phyloP scores from a whole-genome alignment of 164 flowering plant species.

The Annona squamosa region DNA sequence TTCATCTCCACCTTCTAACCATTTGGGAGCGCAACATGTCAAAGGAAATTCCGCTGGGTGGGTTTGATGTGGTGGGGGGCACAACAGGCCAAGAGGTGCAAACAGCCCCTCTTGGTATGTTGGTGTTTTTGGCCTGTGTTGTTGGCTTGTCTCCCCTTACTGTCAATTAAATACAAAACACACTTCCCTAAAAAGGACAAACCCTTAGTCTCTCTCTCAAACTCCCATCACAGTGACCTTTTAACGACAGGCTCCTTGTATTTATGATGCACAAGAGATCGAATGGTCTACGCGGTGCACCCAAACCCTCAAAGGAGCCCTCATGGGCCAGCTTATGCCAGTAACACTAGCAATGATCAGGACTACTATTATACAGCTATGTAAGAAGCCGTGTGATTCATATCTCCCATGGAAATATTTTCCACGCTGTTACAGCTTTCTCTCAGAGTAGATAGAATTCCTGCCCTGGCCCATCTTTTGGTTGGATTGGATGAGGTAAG shows the following conservation, averaged over 20 bases:
- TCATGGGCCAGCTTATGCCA: too few species aligned
- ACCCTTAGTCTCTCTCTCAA: constrained; percentile 1
- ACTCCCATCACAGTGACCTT: not conserved
- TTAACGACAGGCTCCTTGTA: not conserved
- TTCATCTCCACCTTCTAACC: too few species aligned
- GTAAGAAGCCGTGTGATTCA: too few species aligned
- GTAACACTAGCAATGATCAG: too few species aligned
- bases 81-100: not conserved
- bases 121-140: not conserved
- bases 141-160: not conserved
- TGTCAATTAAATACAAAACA: constrained; percentile 6
- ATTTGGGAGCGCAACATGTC: not conserved
- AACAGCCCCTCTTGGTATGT: not conserved
- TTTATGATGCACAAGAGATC: not conserved
- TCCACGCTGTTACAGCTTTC: too few species aligned
- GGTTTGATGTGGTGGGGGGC: constrained; percentile 6
- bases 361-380: too few species aligned
- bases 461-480: too few species aligned
- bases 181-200: constrained; percentile 3
- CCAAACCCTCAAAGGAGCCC: too few species aligned
- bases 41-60: not conserved
- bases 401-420: too few species aligned
- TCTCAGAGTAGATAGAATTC: too few species aligned
- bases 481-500: too few species aligned
- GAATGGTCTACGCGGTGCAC: too few species aligned